Percentiles rank a stretch among this genome's conserved stretches.
phyloP scores from a whole-genome alignment of 441 rosid genomes.

The Populus hybrid region DNA sequence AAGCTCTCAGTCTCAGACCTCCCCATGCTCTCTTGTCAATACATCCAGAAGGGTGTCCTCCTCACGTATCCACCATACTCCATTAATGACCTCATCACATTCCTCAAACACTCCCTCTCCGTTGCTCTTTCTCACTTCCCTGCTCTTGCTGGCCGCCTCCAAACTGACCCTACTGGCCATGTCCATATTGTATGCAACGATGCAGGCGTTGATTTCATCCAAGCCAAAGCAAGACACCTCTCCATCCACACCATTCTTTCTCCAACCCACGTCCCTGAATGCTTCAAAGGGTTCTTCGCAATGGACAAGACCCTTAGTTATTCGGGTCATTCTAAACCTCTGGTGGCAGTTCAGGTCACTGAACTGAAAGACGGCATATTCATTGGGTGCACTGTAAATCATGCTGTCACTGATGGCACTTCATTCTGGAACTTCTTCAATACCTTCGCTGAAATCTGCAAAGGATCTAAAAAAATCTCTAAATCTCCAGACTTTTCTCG shows the following conservation, averaged over 20 bases:
- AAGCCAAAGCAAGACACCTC: slow-evolving; percentile 49
- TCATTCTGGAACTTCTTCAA: slow-evolving; percentile 97
- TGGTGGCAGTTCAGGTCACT: slow-evolving; percentile 80
- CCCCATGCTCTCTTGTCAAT: slow-evolving; percentile 94
- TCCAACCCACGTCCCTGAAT: slow-evolving; percentile 54
- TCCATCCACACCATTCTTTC: slow-evolving; percentile 39
- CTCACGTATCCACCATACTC: slow-evolving; percentile 49
- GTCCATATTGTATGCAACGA: slow-evolving; percentile 67
- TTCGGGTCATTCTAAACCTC: slow-evolving; percentile 66
- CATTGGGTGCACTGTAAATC: slow-evolving; percentile 75
- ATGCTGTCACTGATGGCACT: slow-evolving; percentile 82
- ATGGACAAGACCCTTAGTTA: slow-evolving; percentile 66
- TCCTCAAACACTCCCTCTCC: slow-evolving; percentile 64
- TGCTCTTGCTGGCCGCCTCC: slow-evolving; percentile 74
- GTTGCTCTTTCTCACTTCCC: slow-evolving; percentile 71
- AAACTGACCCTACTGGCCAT: slow-evolving; percentile 59
- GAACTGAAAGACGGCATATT: slow-evolving; percentile 74
- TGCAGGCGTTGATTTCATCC: slow-evolving; percentile 65
- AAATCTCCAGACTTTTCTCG: slow-evolving; percentile 67
- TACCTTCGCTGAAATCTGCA: slow-evolving; percentile 65
- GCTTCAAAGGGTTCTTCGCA: slow-evolving; percentile 63
- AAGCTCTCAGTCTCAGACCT: slow-evolving; percentile 89
- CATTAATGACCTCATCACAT: slow-evolving; percentile 41
- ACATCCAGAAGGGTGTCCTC: slow-evolving; percentile 91
- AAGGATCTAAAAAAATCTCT: slow-evolving; percentile 53